Evolutionary conservation across 2,329 filamentous ascomycete genomes (phyloP).

Genomic region (Paraconiothyrium sp.): DNA sequence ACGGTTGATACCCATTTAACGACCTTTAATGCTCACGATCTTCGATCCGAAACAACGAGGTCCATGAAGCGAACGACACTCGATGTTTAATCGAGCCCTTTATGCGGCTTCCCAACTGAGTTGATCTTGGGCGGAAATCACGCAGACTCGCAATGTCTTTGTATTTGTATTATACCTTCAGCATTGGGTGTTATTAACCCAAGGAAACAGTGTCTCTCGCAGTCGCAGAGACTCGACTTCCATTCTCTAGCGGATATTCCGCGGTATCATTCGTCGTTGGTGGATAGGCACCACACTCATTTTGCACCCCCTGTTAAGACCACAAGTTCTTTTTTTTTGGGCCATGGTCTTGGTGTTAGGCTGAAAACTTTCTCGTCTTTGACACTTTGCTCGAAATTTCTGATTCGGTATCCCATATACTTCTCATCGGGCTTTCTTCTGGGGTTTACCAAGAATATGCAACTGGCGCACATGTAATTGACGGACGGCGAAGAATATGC

Average conservation of each 20-base stretch:
- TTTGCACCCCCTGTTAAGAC: not conserved
- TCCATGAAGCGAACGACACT: conserved; percentile 20
- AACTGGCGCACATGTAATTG: not conserved
- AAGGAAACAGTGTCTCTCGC: not conserved
- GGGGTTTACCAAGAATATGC: not conserved
- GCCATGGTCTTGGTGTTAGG: not conserved
- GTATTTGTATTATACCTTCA: conserved; percentile 7
- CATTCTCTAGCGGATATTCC: not conserved
- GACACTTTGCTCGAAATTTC: not conserved
- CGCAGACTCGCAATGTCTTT: not conserved
- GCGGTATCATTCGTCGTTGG: not conserved
- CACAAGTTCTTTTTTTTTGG: not conserved
- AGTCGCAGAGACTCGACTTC: not conserved
- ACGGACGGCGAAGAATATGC: not conserved
- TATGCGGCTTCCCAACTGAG: not conserved
- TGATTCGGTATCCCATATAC: not conserved
- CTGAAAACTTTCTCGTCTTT: not conserved
- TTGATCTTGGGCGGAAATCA: not conserved
- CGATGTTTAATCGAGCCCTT: conserved; percentile 2
- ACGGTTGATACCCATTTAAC: conserved; percentile 29
- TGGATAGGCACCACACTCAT: not conserved
- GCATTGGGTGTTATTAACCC: not conserved
- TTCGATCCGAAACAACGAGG: conserved; percentile 13
- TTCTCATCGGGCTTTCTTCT: not conserved
- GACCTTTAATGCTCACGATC: conserved; percentile 24